Evolutionary conservation across 78 protist genomes (phyloP), one percentile per base, ranked within the genome.

Genomic region (Parvularia atlantis): DNA sequence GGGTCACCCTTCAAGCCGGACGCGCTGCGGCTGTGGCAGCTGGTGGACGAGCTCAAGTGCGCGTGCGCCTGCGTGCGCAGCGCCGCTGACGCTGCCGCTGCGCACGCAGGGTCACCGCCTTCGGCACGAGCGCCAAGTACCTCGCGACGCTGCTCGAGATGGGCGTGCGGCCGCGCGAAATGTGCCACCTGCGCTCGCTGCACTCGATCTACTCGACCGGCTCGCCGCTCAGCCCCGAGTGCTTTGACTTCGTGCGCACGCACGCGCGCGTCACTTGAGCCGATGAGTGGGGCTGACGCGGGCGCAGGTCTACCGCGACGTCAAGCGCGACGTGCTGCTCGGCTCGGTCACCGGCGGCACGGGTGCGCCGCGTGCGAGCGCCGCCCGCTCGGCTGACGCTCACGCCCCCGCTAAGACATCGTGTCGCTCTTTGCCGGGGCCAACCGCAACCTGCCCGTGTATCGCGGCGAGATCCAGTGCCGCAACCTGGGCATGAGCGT

Each of bases 161-260:
- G 24, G 46, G 58, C 14, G 6, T 58, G 24, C 9, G 1, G 43
- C 76, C 76, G 41, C 1, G 50, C 26, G 19, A 50, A 3, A 56
- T 53, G 6, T 69, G 69, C 61, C 2, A 37, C 3, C 59, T 77
- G 30, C 0, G 7, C 17, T 41, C 43, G 9, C 9, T 79, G 7
- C 46, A 67, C 20, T 48, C 73, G 10, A 24, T 80, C 28, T 63
- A 60, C 13, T 72, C 78, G 37, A 80, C 84, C 20, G 84, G 84
- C 56, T 56, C 84, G 6, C 84, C 84, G 19, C 66, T 80, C 28
- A 61, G 17, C 24, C 68, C 72, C 19, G 78, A 80, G 40, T 0
- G 53, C 7, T 80, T 66, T 37, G 84, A 80, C 35, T 80, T 64
- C 20, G 73, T n/a, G n/a, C n/a, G n/a, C n/a, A n/a, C n/a, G n/a